These are phyloP conservation scores for Zoysia japonica DNA, from an alignment of 176 grass and related monocot species.

Conservation along the genomic window DNA sequence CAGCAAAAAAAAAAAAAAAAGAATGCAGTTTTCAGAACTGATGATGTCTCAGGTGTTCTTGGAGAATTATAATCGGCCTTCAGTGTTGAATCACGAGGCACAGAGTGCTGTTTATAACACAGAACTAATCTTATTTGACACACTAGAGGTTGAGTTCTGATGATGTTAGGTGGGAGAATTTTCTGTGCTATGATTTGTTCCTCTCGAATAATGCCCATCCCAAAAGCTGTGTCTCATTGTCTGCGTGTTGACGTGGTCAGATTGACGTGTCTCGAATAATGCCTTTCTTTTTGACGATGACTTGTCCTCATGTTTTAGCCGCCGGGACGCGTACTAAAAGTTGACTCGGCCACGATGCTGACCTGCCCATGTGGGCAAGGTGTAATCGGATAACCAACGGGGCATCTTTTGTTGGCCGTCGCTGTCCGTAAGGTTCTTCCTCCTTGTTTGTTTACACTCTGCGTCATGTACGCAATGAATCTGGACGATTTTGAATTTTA, in stretches of 20 bases:
- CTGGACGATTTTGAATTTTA: neutral
- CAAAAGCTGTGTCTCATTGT: no score
- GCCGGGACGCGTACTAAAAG: neutral
- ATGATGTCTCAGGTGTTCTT: neutral
- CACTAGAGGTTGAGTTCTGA: neutral
- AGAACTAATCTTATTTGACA: neutral
- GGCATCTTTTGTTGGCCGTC: conserved; percentile 27
- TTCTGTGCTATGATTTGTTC: no score
- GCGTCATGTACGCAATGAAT: neutral
- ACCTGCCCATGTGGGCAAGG: neutral
- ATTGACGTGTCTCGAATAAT: no score
- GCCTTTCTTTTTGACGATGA: neutral
- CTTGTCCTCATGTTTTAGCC: neutral
- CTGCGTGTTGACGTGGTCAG: neutral
- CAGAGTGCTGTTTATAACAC: neutral
- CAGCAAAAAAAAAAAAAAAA: neutral
- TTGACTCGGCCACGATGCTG: conserved; percentile 1
- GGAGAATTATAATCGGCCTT: neutral
- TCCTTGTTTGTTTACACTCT: neutral
- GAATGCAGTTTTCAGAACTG: neutral
- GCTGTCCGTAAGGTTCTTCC: neutral
- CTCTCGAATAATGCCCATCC: no score
- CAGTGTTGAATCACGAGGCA: conserved; percentile 1
- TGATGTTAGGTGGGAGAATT: neutral
- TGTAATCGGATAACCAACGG: conserved; percentile 15